phyloP scores from a whole-genome alignment of 2,329 filamentous ascomycete species.

The Ophiocordyceps camponoti-rufipedis region DNA sequence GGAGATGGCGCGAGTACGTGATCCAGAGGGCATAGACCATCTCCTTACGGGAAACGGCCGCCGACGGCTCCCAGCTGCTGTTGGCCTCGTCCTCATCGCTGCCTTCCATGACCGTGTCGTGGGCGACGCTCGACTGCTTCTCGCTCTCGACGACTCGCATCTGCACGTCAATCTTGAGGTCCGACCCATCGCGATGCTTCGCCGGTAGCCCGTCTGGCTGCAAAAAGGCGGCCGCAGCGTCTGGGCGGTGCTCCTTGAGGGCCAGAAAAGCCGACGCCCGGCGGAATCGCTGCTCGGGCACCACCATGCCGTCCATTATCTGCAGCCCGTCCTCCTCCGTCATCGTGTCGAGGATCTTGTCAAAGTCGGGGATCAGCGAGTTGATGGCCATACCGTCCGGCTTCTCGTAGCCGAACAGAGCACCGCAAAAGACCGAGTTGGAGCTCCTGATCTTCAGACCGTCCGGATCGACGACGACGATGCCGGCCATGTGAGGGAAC shows the following conservation, averaged over 20 bases:
- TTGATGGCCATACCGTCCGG: slow-evolving; percentile 67
- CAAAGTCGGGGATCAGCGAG: slow-evolving; percentile 71
- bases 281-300: slow-evolving; percentile 90
- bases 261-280: slow-evolving; percentile 72
- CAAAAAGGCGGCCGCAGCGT: slow-evolving; percentile 63
- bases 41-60: slow-evolving; percentile 39
- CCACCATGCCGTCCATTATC: slow-evolving; percentile 82
- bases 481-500: slow-evolving; percentile 93
- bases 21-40: slow-evolving; percentile 93
- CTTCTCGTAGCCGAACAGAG: slow-evolving; percentile 75
- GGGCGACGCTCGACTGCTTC: slow-evolving; percentile 40
- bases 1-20: slow-evolving; percentile 85
- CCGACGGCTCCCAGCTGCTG: slow-evolving; percentile 20
- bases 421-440: slow-evolving; percentile 85
- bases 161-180: slow-evolving; percentile 88
- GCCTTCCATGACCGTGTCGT: slow-evolving; percentile 46
- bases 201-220: slow-evolving; percentile 72
- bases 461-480: slow-evolving; percentile 74
- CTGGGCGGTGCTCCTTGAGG: slow-evolving; percentile 63
- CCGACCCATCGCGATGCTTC: slow-evolving; percentile 75
- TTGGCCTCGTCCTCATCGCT: slow-evolving; percentile 33
- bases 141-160: slow-evolving; percentile 92
- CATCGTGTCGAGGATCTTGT: slow-evolving; percentile 63
- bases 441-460: slow-evolving; percentile 72
- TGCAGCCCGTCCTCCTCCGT: slow-evolving; percentile 73